A percentile compares a stretch with the other conserved stretches of the same genome.
Evolutionary conservation across 352 stramenopile genomes (phyloP).

Genomic region (Phytopythium oedochilum): DNA sequence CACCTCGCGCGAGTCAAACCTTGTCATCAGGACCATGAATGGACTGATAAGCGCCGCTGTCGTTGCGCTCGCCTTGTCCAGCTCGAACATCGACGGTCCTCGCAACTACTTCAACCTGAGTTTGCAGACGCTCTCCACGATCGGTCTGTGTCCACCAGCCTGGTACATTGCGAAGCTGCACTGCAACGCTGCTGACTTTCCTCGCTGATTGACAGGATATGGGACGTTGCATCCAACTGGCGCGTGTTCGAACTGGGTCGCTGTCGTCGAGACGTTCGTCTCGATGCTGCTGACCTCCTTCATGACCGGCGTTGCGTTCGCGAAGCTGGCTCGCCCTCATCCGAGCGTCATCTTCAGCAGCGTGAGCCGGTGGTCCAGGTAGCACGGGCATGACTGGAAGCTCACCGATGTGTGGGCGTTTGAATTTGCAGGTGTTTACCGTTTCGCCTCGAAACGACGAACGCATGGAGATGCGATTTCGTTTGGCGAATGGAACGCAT

Average conservation of each 20-base stretch:
- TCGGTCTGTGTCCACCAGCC: constrained; percentile 15
- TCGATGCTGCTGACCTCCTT: constrained; percentile 56
- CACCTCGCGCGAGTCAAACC: background rate
- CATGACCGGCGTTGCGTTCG: constrained; percentile 58
- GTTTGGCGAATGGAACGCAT: constrained; percentile 46
- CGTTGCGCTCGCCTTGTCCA: constrained; percentile 3
- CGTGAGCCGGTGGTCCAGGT: background rate
- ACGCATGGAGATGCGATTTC: constrained; percentile 47
- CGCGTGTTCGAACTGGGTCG: constrained; percentile 48
- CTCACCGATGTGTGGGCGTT: background rate
- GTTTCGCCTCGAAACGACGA: constrained; percentile 20
- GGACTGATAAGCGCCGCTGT: background rate
- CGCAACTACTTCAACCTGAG: constrained; percentile 62
- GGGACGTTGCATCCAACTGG: constrained; percentile 38
- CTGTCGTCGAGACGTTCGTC: constrained; percentile 42
- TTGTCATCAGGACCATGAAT: background rate
- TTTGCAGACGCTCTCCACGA: constrained; percentile 54
- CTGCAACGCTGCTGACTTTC: background rate
- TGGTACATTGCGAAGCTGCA: background rate
- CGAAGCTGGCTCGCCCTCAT: constrained; percentile 51
- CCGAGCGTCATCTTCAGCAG: constrained; percentile 49
- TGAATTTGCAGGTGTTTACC: constrained; percentile 28
- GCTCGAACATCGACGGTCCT: constrained; percentile 6
- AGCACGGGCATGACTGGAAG: background rate
- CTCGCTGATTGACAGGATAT: constrained; percentile 36